Evolutionary conservation across 768 basidiomycete genomes (phyloP), one percentile per base, ranked within the genome.

Genomic region (Amanita molliuscula): DNA sequence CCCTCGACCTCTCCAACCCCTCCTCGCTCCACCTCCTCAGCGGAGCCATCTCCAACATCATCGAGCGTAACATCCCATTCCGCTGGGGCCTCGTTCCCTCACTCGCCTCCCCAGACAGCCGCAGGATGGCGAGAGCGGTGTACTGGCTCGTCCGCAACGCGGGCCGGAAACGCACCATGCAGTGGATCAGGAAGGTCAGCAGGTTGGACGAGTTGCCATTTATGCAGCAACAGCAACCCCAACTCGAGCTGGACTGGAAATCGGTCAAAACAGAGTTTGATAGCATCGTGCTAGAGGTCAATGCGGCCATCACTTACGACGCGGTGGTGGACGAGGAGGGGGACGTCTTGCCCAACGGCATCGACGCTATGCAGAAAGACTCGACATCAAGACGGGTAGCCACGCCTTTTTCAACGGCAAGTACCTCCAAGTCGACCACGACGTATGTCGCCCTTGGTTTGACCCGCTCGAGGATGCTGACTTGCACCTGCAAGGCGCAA

Each of bases 341-440:
- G 21, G 25, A 15, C 23, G 50, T 26, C 48, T 8, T 48, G 51
- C 48, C 81, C 2, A 67, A 75, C 10, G 73, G 70, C 45, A 71
- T 78, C 1, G 60, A 63, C n/a, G 58, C 55, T 94, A 91, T 56
- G 60, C 70, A 4, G 68, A 70, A 38, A 72, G 92, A 11, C 61
- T 94, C 18, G 78, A 76, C 8, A 68, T 78, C 2, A 71, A 36
- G n/a, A 29, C n/a, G 11, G 38, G 16, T 3, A 7, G 6, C 15
- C 81, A 88, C 55, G 80, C 74, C 3, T 95, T 97, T 63, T 71
- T 95, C 59, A 95, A 97, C 58, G 94, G 94, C n/a, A 91, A 83
- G 59, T 76, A 86, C 61, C 72, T 80, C 46, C 64, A 75, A 10
- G 62, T 90, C 43, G 74, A 77, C 54, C 15, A 37, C 3, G 84